Percentiles rank a stretch among this genome's conserved stretches.
Evolutionary conservation across 2,329 filamentous ascomycete species (phyloP).

Genomic region (Calcarisporium arbuscula): DNA sequence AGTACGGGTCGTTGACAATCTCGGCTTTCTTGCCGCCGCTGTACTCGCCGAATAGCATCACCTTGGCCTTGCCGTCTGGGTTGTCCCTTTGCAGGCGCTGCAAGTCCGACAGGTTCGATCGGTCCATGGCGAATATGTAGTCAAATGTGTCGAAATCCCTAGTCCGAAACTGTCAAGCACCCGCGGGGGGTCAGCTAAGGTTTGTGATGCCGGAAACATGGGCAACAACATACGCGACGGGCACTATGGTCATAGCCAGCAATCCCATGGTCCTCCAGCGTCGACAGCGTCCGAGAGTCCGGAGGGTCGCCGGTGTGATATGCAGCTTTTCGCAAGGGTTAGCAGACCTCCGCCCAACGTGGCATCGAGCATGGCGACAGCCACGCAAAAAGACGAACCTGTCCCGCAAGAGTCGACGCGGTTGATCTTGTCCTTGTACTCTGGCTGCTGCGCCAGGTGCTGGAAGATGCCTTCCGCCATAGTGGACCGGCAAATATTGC

Average conservation of each 20-base stretch:
- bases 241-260: conserved; percentile 70
- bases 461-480: conserved; percentile 96
- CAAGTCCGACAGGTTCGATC: conserved; percentile 69
- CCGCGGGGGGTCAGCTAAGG: background rate
- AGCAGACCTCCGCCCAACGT: background rate
- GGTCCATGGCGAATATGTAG: conserved; percentile 94
- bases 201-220: background rate
- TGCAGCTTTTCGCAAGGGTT: conserved; percentile 44
- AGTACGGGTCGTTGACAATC: conserved; percentile 84
- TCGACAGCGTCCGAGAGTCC: conserved; percentile 77
- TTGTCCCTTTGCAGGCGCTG: conserved; percentile 52
- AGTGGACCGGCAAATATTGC: conserved; percentile 90
- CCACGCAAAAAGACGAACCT: conserved; percentile 27
- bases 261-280: conserved; percentile 68
- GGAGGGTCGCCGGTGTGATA: conserved; percentile 76
- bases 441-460: conserved; percentile 55
- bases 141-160: conserved; percentile 81
- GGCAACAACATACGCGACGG: conserved; percentile 52
- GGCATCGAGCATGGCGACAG: background rate
- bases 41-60: conserved; percentile 80
- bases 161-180: conserved; percentile 39
- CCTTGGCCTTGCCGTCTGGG: conserved; percentile 52
- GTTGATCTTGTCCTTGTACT: conserved; percentile 53
- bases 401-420: conserved; percentile 87
- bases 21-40: conserved; percentile 62